Conservation (phyloP, 371 early-diverging fungal genomes). For the Rhizopus delemar region DNA sequence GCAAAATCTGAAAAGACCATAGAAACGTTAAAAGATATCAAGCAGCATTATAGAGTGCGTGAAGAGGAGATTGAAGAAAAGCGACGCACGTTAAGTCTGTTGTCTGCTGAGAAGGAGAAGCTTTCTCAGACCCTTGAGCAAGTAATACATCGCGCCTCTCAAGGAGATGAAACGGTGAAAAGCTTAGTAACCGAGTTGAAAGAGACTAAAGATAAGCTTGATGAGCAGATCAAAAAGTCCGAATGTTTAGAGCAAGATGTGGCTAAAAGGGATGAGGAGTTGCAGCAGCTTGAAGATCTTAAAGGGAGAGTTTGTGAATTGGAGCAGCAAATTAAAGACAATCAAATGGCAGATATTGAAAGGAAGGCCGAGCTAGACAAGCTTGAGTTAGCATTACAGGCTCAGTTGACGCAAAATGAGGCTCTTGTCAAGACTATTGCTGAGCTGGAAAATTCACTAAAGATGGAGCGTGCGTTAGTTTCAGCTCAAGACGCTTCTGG, state of each 20-base stretch:
- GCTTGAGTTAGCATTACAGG: slow-evolving; percentile 7
- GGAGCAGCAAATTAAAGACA: slow-evolving; percentile 24
- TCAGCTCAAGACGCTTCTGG: slow-evolving; percentile 28
- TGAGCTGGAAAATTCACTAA: slow-evolving; percentile 19
- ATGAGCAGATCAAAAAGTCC: slow-evolving; percentile 9
- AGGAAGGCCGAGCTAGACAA: slow-evolving; percentile 13
- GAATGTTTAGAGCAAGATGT: slow-evolving; percentile 11
- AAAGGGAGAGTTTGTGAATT: slow-evolving; percentile 25
- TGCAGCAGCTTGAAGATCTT: slow-evolving; percentile 11
- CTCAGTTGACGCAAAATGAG: slow-evolving; percentile 10
- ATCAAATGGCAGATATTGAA: slow-evolving; percentile 7
- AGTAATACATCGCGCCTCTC: slow-evolving; percentile 23
- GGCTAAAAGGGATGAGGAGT: slow-evolving; percentile 13
- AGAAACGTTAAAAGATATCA: slow-evolving; percentile 34
- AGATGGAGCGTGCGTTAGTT: slow-evolving; percentile 25
- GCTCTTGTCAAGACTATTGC: slow-evolving; percentile 18
- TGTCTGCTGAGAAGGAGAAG: slow-evolving; percentile 29
- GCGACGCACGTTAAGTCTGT: slow-evolving; percentile 14
- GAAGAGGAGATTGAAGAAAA: slow-evolving; percentile 37
- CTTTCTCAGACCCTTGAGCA: slow-evolving; percentile 22
- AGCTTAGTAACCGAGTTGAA: slow-evolving; percentile 18
- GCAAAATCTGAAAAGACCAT: slow-evolving; percentile 31
- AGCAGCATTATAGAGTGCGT: slow-evolving; percentile 28
- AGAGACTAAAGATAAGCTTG: slow-evolving; percentile 14
- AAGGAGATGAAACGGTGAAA: slow-evolving; percentile 21